Conservation (phyloP, 164 flowering plant species). For the Vitis amurensis region DNA sequence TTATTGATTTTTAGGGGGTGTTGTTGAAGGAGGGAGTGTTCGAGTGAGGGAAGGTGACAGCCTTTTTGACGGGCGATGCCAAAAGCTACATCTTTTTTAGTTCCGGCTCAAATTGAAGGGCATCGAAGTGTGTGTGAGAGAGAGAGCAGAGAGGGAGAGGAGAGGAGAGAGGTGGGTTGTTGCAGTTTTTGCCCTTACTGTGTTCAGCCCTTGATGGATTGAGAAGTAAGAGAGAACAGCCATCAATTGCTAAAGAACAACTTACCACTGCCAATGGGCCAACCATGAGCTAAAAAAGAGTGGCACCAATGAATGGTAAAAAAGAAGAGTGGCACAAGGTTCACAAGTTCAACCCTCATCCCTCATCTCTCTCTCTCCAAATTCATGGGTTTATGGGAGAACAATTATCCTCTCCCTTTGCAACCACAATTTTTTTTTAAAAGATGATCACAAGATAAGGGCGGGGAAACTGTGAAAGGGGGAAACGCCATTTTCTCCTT, state of each 20-base stretch:
- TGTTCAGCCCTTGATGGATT: constrained; percentile 14
- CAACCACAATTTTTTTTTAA: too few species aligned
- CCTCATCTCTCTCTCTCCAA: neutral
- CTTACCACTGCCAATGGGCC: constrained; percentile 27
- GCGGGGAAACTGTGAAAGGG: too few species aligned
- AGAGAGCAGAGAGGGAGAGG: neutral
- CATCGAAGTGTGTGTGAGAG: neutral
- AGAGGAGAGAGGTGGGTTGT: constrained; percentile 1
- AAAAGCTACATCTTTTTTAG: constrained; percentile 16
- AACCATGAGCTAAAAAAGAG: constrained; percentile 21
- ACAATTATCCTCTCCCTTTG: too few species aligned
- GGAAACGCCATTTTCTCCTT: too few species aligned
- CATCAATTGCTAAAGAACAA: constrained; percentile 25
- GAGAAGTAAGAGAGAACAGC: constrained; percentile 4
- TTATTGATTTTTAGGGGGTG: too few species aligned
- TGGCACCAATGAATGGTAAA: constrained; percentile 27
- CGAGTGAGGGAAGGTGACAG: constrained; percentile 3
- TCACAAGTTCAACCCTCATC: neutral
- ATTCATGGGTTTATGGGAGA: too few species aligned
- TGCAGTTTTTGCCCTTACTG: constrained; percentile 6
- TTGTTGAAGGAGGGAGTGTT: neutral
- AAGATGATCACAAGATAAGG: too few species aligned
- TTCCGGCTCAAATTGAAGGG: constrained; percentile 17
- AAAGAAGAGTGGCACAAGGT: constrained; percentile 3
- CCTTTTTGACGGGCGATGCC: constrained; percentile 8